phyloP scores from a whole-genome alignment of 192 early-diverging fungal genomes.

The Linnemannia elongata region DNA sequence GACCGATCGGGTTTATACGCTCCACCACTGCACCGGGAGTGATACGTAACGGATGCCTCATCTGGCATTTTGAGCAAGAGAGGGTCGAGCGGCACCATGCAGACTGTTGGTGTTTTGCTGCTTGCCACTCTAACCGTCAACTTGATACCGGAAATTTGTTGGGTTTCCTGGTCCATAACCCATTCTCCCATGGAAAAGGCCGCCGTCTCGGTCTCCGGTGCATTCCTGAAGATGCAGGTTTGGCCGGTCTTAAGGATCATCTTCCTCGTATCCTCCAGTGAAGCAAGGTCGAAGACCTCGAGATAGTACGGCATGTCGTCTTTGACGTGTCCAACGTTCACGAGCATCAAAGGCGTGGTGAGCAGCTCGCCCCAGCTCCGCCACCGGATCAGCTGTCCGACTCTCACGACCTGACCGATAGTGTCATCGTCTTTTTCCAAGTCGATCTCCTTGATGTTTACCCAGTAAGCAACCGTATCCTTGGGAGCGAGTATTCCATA shows the following conservation, averaged over 20 bases:
- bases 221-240: conserved; percentile 23
- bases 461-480: conserved; percentile 52
- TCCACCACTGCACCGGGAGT: conserved; percentile 2
- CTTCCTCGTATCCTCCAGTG: conserved; percentile 20
- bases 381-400: conserved; percentile 55
- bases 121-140: conserved; percentile 41
- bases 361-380: conserved; percentile 22
- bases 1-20: conserved; percentile 37
- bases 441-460: conserved; percentile 29
- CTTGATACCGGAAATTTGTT: conserved; percentile 33
- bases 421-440: conserved; percentile 24
- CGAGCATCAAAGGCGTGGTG: conserved; percentile 25
- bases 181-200: conserved; percentile 54
- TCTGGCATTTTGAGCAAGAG: conserved; percentile 20
- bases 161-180: conserved; percentile 31
- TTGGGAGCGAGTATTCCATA: conserved; percentile 31
- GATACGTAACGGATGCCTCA: neutral
- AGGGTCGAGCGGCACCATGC: conserved; percentile 32
- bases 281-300: conserved; percentile 17
- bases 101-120: conserved; percentile 16
- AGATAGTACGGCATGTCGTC: conserved; percentile 32
- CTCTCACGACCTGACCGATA: conserved; percentile 19
- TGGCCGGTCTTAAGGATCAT: neutral
- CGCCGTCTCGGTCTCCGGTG: conserved; percentile 5
- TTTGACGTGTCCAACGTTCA: conserved; percentile 50